Evolutionary conservation across 75 land plant species (phyloP).

Genomic region (Pinus albicaulis): DNA sequence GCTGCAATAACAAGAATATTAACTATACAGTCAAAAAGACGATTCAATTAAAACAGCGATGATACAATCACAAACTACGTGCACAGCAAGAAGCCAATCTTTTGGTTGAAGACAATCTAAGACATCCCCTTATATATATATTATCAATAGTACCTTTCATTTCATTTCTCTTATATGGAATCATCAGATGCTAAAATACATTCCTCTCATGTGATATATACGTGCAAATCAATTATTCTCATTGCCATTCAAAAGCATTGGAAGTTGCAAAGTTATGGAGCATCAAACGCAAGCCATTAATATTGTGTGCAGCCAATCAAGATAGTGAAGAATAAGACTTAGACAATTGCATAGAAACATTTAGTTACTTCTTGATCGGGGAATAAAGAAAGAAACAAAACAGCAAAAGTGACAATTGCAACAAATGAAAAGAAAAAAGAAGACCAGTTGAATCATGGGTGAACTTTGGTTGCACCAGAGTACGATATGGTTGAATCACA

Average conservation of each 20-base stretch:
- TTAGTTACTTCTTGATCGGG: too few species aligned
- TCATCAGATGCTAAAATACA: background rate
- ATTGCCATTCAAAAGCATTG: background rate
- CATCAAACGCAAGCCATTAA: background rate
- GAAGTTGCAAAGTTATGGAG: background rate
- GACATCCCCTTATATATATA: background rate
- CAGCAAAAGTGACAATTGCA: too few species aligned
- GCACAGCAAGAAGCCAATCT: background rate
- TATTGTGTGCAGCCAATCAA: background rate
- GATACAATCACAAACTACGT: background rate
- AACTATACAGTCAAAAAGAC: background rate
- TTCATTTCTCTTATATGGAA: background rate
- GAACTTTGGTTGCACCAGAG: too few species aligned
- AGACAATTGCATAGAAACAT: background rate
- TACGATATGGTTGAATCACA: too few species aligned
- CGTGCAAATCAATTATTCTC: background rate
- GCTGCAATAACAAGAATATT: background rate
- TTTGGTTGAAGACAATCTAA: background rate
- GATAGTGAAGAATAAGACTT: background rate
- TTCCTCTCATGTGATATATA: background rate
- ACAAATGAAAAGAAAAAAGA: too few species aligned
- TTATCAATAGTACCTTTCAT: background rate
- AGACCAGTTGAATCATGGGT: too few species aligned
- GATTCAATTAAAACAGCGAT: background rate
- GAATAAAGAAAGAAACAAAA: too few species aligned